Evolutionary conservation across 1,139 yeast genomes (phyloP), one percentile per base, ranked within the genome.

Genomic region (Yamadazyma kanchanaburiensis): DNA sequence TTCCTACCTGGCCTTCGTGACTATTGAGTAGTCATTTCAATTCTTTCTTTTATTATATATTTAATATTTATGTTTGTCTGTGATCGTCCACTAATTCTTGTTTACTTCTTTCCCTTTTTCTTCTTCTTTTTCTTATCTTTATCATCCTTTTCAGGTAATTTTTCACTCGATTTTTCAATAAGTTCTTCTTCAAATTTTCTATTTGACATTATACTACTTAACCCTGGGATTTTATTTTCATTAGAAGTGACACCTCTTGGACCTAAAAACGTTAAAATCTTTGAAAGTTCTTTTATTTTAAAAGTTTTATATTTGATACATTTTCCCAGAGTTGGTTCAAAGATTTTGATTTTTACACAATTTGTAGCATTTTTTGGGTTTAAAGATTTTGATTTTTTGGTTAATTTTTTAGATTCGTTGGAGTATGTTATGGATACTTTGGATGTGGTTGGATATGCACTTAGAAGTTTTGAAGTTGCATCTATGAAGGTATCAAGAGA

Each of bases 221-320:
- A 53, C 1, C 74, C 74, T 7, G 55, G 46, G 18, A 49, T 44
- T 31, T 60, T 46, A 11, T 33, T 28, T 9, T 34, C 36, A 3
- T 64, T 48, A 11, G 14, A 22, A 39, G 59, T 69, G 11, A 84
- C 83, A 3, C 94, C 91, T 38, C 74, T 70, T 4, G 96, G 96
- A 0, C 96, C 96, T 30, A 88, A 52, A n/a, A 89, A 87, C 22
- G 86, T 77, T 52, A 87, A 60, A 19, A 89, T 55, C 46, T 91
- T 73, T 12, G 91, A 80, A 24, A 89, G 72, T 52, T 88, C 96
- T 55, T 88, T 88, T 27, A 71, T 59, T 46, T 81, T 81, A 39
- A 64, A 60, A 0, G 95, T 79, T 35, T 68, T 69, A 48, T 70
- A 75, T 42, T 72, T 72, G 53, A 83, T 73, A 34, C 84, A 71